A percentile compares a stretch with the other conserved stretches of the same genome.
phyloP scores from a whole-genome alignment of 2,329 filamentous ascomycete genomes.

The Fusarium agapanthi region DNA sequence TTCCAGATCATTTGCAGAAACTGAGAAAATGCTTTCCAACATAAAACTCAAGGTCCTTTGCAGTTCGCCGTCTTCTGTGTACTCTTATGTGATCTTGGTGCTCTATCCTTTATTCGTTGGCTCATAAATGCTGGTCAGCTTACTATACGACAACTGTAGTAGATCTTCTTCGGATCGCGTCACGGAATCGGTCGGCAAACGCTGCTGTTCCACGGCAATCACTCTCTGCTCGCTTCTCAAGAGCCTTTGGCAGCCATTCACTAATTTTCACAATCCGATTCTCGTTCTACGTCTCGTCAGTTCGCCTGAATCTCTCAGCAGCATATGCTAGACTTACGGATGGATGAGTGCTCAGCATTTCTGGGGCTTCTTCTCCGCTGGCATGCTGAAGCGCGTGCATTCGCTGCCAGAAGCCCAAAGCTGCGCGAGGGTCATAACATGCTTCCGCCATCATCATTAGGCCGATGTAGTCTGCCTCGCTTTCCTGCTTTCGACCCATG shows the following conservation, averaged over 20 bases:
- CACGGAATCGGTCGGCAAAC: slow-evolving; percentile 63
- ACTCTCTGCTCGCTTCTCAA: slow-evolving; percentile 62
- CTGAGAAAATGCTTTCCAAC: not conserved
- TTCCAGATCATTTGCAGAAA: not conserved
- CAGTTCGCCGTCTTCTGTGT: not conserved
- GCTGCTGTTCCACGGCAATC: slow-evolving; percentile 61
- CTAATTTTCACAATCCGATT: slow-evolving; percentile 71
- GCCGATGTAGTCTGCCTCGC: slow-evolving; percentile 82
- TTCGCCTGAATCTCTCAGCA: not conserved
- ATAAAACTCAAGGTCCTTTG: not conserved
- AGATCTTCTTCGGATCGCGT: slow-evolving; percentile 53
- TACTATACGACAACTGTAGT: slow-evolving; percentile 27
- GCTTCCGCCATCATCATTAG: slow-evolving; percentile 84
- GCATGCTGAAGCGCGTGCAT: slow-evolving; percentile 64
- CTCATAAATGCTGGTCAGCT: not conserved
- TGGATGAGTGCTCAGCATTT: slow-evolving; percentile 81
- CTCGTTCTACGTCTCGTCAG: slow-evolving; percentile 56
- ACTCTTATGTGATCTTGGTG: not conserved
- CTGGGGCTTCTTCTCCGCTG: slow-evolving; percentile 63
- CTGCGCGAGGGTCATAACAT: slow-evolving; percentile 76
- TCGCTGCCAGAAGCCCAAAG: slow-evolving; percentile 71
- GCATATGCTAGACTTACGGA: slow-evolving; percentile 59
- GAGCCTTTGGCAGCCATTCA: slow-evolving; percentile 68
- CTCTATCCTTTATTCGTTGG: not conserved
- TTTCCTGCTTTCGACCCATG: slow-evolving; percentile 76